phyloP scores from a whole-genome alignment of 2,329 filamentous ascomycete genomes.

The Cytospora piceae region DNA sequence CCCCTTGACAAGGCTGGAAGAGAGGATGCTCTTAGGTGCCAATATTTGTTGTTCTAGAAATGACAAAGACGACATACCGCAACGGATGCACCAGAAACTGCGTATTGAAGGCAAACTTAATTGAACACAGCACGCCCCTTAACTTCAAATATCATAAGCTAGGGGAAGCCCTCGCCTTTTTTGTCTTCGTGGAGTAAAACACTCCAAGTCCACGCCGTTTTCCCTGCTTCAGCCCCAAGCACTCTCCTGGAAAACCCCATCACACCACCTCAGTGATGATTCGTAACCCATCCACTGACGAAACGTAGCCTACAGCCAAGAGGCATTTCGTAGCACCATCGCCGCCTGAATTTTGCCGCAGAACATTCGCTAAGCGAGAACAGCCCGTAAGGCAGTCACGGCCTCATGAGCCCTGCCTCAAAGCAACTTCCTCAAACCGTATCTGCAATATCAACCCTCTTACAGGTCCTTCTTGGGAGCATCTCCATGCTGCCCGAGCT shows the following conservation, averaged over 20 bases:
- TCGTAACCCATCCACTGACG: not conserved
- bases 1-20: too few relatives aligned
- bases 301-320: not conserved
- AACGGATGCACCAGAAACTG: not conserved
- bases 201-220: not conserved
- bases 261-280: not conserved
- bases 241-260: not conserved
- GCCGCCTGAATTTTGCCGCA: not conserved
- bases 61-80: too few relatives aligned
- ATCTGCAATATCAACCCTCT: constrained; percentile 3
- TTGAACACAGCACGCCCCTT: not conserved
- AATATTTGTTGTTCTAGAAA: too few relatives aligned
- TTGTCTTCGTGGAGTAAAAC: not conserved
- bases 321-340: not conserved
- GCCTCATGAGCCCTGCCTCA: not conserved
- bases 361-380: not conserved
- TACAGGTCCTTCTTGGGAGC: constrained; percentile 64
- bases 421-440: not conserved
- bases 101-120: not conserved
- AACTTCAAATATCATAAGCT: not conserved
- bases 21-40: too few relatives aligned
- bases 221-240: not conserved
- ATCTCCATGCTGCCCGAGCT: constrained; percentile 65
- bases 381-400: not conserved
- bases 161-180: not conserved